Percentiles rank a stretch among this genome's conserved stretches.
Conservation (phyloP, 1,284 basidiomycete species). For the Sporisorium scitamineum region DNA sequence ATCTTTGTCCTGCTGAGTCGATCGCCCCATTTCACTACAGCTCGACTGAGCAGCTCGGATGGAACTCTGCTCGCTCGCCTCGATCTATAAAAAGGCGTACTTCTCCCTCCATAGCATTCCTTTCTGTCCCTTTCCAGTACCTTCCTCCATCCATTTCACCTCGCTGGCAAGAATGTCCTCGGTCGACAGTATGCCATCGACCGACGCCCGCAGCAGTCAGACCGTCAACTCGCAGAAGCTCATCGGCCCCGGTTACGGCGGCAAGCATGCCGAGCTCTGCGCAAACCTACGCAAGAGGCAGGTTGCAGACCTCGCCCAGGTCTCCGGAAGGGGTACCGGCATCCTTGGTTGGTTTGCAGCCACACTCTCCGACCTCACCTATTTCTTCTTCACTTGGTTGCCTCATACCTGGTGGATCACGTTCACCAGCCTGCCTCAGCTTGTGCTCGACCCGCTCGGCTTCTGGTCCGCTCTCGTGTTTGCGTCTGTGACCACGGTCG, state of each 20-base stretch:
- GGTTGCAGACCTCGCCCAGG: conserved; percentile 18
- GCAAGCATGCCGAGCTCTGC: conserved; percentile 34
- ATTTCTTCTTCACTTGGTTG: conserved; percentile 36
- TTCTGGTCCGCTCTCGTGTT: conserved; percentile 21
- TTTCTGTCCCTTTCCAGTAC: not conserved
- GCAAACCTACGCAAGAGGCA: conserved; percentile 32
- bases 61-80: not conserved
- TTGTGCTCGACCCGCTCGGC: conserved; percentile 35
- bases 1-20: not conserved
- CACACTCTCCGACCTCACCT: conserved; percentile 20
- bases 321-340: conserved; percentile 25
- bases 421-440: conserved; percentile 33
- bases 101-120: not conserved
- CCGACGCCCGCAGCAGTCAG: conserved; percentile 27
- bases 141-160: not conserved
- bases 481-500: conserved; percentile 20
- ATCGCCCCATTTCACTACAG: not conserved
- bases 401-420: conserved; percentile 36
- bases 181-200: not conserved
- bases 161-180: conserved; percentile 14
- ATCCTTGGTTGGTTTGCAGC: conserved; percentile 21
- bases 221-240: conserved; percentile 14
- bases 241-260: conserved; percentile 16
- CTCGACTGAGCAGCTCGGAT: not conserved
- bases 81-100: not conserved